Percentiles rank a stretch among this genome's conserved stretches.
phyloP scores from a whole-genome alignment of 768 basidiomycete genomes.

The Lentinula sp. region DNA sequence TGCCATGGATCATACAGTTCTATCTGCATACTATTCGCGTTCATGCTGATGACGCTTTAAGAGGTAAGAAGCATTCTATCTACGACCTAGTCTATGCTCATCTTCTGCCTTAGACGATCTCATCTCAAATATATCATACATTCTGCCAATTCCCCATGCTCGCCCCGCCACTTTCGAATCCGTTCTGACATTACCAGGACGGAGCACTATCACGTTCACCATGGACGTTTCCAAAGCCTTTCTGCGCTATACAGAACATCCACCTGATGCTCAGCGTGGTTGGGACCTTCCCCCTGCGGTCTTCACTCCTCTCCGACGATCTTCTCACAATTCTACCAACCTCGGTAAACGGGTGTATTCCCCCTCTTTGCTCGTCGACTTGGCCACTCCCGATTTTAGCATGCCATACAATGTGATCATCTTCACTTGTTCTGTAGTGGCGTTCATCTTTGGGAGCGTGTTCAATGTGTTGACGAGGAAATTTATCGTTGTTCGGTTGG shows the following conservation, averaged over 20 bases:
- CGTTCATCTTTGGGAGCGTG: constrained; percentile 88
- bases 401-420: constrained; percentile 99
- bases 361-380: constrained; percentile 73
- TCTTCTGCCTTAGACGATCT: constrained; percentile 44
- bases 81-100: neutral
- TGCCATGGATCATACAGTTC: constrained; percentile 90
- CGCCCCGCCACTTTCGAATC: constrained; percentile 77
- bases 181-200: constrained; percentile 62
- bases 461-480: constrained; percentile 83
- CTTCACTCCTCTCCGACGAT: constrained; percentile 36
- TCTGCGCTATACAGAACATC: constrained; percentile 92
- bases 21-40: constrained; percentile 76
- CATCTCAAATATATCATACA: constrained; percentile 61
- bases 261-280: constrained; percentile 90
- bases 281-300: constrained; percentile 91
- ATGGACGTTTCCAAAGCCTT: constrained; percentile 81
- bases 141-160: constrained; percentile 59
- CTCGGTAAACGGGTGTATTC: constrained; percentile 63
- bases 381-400: constrained; percentile 98
- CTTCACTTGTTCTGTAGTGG: constrained; percentile 85
- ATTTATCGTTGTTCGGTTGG: constrained; percentile 54
- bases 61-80: constrained; percentile 16
- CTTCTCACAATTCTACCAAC: constrained; percentile 8
- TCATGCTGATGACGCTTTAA: constrained; percentile 35
- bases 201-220: constrained; percentile 54